Base-by-base conservation (phyloP, 306 rosid species). In the Elaeagnus macrophylla region DNA sequence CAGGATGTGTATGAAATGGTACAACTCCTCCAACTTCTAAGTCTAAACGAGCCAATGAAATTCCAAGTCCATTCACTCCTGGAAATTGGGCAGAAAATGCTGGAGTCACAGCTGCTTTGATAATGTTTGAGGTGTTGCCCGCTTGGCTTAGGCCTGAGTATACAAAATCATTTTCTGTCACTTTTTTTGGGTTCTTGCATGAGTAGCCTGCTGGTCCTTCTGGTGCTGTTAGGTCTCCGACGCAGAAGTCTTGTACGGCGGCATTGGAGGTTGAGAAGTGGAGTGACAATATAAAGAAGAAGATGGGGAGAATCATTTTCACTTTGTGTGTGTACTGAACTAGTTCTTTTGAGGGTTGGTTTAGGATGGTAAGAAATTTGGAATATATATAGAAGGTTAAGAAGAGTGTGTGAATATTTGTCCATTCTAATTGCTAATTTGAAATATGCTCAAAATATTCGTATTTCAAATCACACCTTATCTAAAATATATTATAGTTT, bases 1-100 rank as follows among this genome's bases (percentile, higher is more conserved):
- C 86, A 0, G 83, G 95, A 74, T 91, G 97, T 0, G 94, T 82
- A 71, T 91, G 96, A 7, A 91, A 69, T 6, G 97, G 94, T 14
- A 86, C 55, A 2, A 84, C 91, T 5, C 97, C 96, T 0, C 55
- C 78, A 0, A 12, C 7, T 0, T 77, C 94, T 2, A 91, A 39
- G 74, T 91, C 97, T 0, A 80, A 39, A 11, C 91, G 94, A 0
- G 76, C 82, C 0, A 70, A 0, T 6, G 95, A 91, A 13, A 91
- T 39, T 2, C 89, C 97, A 0, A 84, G 91, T 57, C 97, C 93
- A 9, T 86, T 91, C 12, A 84, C 51, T 5, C 94, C 94, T 0
- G 94, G 82, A 5, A 81, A 80, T 8, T 86, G 95, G 0, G 77
- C 68, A 6, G 61, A 79, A 46, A 86, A 83, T n/a, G 94, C 94